phyloP scores from a whole-genome alignment of 164 flowering plant species.

The Magnolia changhungtana region DNA sequence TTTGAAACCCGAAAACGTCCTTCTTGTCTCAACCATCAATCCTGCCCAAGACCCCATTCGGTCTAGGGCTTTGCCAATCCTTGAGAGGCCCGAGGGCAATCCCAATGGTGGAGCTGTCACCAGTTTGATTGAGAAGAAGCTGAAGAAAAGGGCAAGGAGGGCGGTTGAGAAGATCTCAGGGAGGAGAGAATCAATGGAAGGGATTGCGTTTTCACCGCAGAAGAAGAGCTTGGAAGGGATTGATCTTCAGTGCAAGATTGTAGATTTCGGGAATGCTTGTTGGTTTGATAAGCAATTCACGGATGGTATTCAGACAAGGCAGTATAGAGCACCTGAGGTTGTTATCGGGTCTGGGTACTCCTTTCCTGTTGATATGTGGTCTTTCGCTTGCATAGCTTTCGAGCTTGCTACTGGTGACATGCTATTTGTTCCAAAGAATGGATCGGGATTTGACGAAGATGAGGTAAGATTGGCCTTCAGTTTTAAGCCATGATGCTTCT shows the following conservation, averaged over 20 bases:
- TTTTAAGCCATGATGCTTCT: background rate
- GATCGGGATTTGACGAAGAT: slow-evolving; percentile 75
- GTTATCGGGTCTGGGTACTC: slow-evolving; percentile 73
- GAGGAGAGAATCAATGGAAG: slow-evolving; percentile 64
- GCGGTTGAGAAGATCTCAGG: slow-evolving; percentile 73
- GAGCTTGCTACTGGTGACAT: slow-evolving; percentile 97
- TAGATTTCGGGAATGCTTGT: slow-evolving; percentile 97
- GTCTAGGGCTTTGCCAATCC: slow-evolving; percentile 60
- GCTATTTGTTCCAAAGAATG: slow-evolving; percentile 77
- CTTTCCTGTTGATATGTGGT: slow-evolving; percentile 87
- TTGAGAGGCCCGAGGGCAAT: slow-evolving; percentile 79
- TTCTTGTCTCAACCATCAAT: slow-evolving; percentile 72
- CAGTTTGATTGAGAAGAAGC: slow-evolving; percentile 61
- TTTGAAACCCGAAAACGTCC: slow-evolving; percentile 89
- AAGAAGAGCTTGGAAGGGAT: slow-evolving; percentile 63
- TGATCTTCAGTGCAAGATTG: slow-evolving; percentile 81
- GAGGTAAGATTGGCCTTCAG: slow-evolving; percentile 47
- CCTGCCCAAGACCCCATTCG: slow-evolving; percentile 78
- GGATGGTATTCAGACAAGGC: slow-evolving; percentile 88
- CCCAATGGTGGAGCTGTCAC: slow-evolving; percentile 47
- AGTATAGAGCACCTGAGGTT: slow-evolving; percentile 96
- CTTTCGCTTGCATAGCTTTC: slow-evolving; percentile 88
- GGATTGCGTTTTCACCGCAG: slow-evolving; percentile 10
- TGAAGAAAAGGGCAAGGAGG: slow-evolving; percentile 72
- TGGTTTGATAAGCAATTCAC: slow-evolving; percentile 70